Evolutionary conservation across 2,329 filamentous ascomycete genomes (phyloP), one percentile per base, ranked within the genome.

Genomic region (Microsporum canis): DNA sequence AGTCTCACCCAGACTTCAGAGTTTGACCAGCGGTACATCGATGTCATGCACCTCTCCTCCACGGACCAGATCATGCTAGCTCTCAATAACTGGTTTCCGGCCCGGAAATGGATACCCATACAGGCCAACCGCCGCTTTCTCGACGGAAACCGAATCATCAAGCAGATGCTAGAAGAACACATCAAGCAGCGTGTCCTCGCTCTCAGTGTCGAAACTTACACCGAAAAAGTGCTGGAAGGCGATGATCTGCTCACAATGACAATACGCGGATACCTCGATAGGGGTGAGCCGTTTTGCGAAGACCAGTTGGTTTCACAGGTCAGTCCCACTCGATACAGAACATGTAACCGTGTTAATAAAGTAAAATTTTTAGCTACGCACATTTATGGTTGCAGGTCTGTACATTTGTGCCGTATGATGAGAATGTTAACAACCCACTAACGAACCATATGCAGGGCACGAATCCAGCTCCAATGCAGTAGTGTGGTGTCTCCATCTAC

Each of bases 71-170:
- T 56, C 8, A 60, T 60, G 58, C 58, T 60, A 10, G 14, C 53
- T 41, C 34, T 60, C 23, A 23, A 55, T 5, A 29, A 39, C 14
- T 60, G 47, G 23, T 33, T 60, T 14, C 58, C 58, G 12, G 41
- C 53, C 34, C 31, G 58, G 10, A 49, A 45, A 14, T n/a, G 49
- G 45, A 55, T 60, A 31, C 58, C 58, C 8, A 31, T 60, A 14
- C n/a, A 43, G 47, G 53, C 58, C 8, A 60, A 60, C 34, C 58
- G 58, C n/a, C 47, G 53, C 45, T 60, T 55, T 41, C n/a, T 43
- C 3, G n/a, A 60, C 34, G 58, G 34, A 31, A 55, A 43, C 12
- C 29, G 12, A 12, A 12, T 33, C 38, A 60, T 60, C 34, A 53
- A 43, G 23, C 34, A 60, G 34, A 23, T 60, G 10, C 41, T 60